A percentile compares a stretch with the other conserved stretches of the same genome.
These are phyloP conservation scores for Lipomyces sp. DNA, from an alignment of 805 yeast species.

Conservation along the genomic window DNA sequence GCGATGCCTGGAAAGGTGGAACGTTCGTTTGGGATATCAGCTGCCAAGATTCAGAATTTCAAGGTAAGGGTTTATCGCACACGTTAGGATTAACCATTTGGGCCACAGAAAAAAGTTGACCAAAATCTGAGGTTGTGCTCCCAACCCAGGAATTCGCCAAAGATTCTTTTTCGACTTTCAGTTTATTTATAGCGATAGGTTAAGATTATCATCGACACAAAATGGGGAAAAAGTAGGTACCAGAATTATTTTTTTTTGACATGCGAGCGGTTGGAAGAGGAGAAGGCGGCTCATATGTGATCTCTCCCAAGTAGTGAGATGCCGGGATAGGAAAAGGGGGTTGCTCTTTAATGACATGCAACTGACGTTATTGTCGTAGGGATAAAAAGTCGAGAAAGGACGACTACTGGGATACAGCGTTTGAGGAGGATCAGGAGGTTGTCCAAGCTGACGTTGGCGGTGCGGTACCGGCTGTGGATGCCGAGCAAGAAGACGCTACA, in stretches of 20 bases:
- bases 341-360: not conserved
- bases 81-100: too few species aligned
- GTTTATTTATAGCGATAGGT: not conserved
- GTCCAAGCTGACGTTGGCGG: conserved; percentile 15
- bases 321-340: not conserved
- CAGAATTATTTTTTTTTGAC: not conserved
- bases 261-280: not conserved
- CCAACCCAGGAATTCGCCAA: not conserved
- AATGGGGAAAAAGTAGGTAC: conserved; percentile 23
- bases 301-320: not conserved
- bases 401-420: conserved; percentile 41
- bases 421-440: conserved; percentile 38
- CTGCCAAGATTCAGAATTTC: too few species aligned
- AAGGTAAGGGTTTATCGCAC: too few species aligned
- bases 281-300: not conserved
- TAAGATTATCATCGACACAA: not conserved
- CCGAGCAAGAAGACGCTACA: not conserved
- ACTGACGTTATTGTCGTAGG: conserved; percentile 16
- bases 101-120: not conserved
- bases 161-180: not conserved
- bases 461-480: conserved; percentile 12
- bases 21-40: too few species aligned
- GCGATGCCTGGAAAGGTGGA: too few species aligned
- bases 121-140: not conserved
- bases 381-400: conserved; percentile 40